Percentiles rank a stretch among this genome's conserved stretches.
These are phyloP conservation scores for Pachyrhizus erosus DNA, from an alignment of 306 rosid genomes.

Conservation along the genomic window DNA sequence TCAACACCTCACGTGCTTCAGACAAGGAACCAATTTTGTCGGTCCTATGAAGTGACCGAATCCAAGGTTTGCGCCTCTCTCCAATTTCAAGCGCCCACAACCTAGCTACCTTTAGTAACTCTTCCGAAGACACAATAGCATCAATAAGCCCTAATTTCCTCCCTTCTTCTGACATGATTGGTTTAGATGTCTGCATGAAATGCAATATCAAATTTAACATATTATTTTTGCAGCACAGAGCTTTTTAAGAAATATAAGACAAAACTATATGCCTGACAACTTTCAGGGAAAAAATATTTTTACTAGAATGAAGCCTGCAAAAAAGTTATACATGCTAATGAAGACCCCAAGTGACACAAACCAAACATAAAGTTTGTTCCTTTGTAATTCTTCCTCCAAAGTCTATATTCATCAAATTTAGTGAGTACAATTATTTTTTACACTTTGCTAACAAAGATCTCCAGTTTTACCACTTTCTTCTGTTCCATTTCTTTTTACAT, in stretches of 20 bases:
- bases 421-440: background rate
- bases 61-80: conserved; percentile 76
- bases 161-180: conserved; percentile 95
- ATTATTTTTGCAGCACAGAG: background rate
- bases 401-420: conserved; percentile 9
- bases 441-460: background rate
- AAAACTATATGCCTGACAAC: background rate
- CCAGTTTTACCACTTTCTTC: conserved; percentile 22
- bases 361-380: background rate
- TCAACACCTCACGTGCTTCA: conserved; percentile 72
- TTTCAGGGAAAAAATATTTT: background rate
- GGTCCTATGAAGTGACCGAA: conserved; percentile 90
- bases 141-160: conserved; percentile 87
- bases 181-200: conserved; percentile 69
- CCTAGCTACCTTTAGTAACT: conserved; percentile 78
- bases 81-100: conserved; percentile 88
- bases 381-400: conserved; percentile 8
- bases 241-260: background rate
- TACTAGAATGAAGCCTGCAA: background rate
- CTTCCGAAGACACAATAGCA: conserved; percentile 76
- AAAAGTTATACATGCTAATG: background rate
- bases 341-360: background rate
- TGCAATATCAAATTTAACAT: conserved; percentile 24
- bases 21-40: conserved; percentile 79
- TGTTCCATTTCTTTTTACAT: conserved; percentile 2